Evolutionary conservation across 805 yeast genomes (phyloP), one percentile per base, ranked within the genome.

Genomic region (Hanseniaspora guilliermondii): DNA sequence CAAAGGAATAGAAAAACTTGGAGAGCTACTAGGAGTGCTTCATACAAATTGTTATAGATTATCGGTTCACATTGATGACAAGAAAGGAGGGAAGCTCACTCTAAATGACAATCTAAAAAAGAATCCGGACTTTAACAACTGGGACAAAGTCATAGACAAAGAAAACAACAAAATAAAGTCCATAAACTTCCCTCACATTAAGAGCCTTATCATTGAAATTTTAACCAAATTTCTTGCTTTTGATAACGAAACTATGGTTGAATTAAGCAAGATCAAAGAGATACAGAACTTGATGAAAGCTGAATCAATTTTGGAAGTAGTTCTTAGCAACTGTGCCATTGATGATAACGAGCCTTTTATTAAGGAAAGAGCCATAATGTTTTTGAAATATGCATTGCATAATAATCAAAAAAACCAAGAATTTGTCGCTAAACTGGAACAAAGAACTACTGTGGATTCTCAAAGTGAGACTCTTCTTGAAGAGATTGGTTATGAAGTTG

Each of bases 291-390:
- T 68, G 42, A 70, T 85, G 36, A 70, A 97, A 47, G 76, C 75
- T 30, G 60, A 72, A 0, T 85, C 83, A 46, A 95, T 87, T 0
- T 65, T 91, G 14, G 86, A 80, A 53, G 67, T 86, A 19, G 73
- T 89, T 0, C 70, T 91, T 24, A 83, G 89, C 7, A 83, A 82
- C 58, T 89, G 97, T 69, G 78, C 84, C 39, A 80, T 93, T 50
- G 97, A 91, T 65, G 82, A 81, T 45, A 80, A 85, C 64, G 94
- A 93, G 65, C 97, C 97, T 0, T 91, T 76, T 56, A 82, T 85
- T 55, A 83, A 87, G 59, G 98, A 91, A 63, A 71, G 91, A 57
- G 76, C 95, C 1, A 85, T 93, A 35, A 68, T 91, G 6, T 87
- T 96, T 62, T 64, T 93, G 30, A 78, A 82, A 61, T 82, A 80